A percentile compares a stretch with the other conserved stretches of the same genome.
Evolutionary conservation across 1,284 basidiomycete genomes (phyloP).

Genomic region (Irpex sp.): DNA sequence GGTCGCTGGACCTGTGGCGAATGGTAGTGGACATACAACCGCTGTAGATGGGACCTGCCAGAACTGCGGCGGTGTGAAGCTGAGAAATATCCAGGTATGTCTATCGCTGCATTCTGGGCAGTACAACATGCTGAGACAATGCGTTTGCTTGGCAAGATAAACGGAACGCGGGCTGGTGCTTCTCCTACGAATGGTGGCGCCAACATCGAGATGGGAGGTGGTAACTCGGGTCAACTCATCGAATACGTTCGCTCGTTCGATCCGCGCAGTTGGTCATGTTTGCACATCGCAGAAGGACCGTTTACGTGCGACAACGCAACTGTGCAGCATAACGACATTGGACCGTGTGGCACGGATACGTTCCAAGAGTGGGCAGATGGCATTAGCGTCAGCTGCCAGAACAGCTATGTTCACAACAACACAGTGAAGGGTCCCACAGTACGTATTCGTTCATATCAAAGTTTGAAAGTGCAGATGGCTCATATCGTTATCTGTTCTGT

Average conservation of each 20-base stretch:
- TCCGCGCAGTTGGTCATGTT: conserved; percentile 72
- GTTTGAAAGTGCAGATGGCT: neutral
- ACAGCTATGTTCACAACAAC: conserved; percentile 69
- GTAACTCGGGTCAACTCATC: conserved; percentile 62
- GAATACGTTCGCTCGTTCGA: conserved; percentile 71
- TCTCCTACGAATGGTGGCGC: conserved; percentile 56
- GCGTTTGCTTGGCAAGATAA: conserved; percentile 42
- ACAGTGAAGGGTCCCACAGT: conserved; percentile 66
- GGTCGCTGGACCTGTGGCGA: conserved; percentile 51
- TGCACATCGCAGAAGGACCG: conserved; percentile 66
- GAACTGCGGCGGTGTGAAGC: conserved; percentile 52
- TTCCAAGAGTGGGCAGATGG: conserved; percentile 84
- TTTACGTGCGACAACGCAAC: conserved; percentile 61
- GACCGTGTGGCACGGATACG: conserved; percentile 62
- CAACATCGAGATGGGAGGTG: conserved; percentile 76
- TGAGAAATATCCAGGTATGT: conserved; percentile 70
- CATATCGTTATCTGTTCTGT: neutral
- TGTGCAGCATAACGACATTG: conserved; percentile 79
- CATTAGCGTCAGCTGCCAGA: conserved; percentile 73
- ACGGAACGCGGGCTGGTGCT: conserved; percentile 57
- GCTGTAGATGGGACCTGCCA: conserved; percentile 65
- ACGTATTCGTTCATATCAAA: neutral
- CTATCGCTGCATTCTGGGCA: neutral
- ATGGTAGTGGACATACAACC: conserved; percentile 63
- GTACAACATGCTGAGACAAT: neutral